Evolutionary conservation across 371 early-diverging fungal species (phyloP).

Genomic region (Rhizopus microsporus): DNA sequence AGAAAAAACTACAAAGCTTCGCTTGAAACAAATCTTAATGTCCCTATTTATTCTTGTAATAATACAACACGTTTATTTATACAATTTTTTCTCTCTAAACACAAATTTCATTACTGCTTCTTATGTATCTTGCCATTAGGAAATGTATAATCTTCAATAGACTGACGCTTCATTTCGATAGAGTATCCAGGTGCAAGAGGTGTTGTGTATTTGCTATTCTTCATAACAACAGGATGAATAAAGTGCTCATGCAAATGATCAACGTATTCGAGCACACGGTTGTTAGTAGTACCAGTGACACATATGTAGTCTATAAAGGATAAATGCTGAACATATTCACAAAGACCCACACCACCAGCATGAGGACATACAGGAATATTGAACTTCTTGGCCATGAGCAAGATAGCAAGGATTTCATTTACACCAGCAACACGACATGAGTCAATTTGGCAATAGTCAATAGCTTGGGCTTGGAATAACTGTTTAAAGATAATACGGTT

Average conservation of each 20-base stretch:
- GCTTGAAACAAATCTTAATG: no score
- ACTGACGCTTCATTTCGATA: slow-evolving; percentile 51
- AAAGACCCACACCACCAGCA: slow-evolving; percentile 53
- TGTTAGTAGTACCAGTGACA: slow-evolving; percentile 45
- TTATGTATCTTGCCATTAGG: slow-evolving; percentile 44
- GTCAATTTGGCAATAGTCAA: slow-evolving; percentile 55
- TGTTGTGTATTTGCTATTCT: slow-evolving; percentile 39
- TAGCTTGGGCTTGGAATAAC: slow-evolving; percentile 53
- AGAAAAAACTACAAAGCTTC: no score
- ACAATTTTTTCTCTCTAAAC: background rate
- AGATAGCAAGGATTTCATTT: slow-evolving; percentile 51
- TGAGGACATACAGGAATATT: slow-evolving; percentile 55
- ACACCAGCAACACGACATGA: slow-evolving; percentile 55
- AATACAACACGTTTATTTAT: background rate
- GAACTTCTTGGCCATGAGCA: slow-evolving; percentile 55
- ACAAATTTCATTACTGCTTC: background rate
- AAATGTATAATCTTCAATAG: slow-evolving; percentile 52
- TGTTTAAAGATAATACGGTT: slow-evolving; percentile 57
- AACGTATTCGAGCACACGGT: slow-evolving; percentile 51
- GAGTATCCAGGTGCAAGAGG: slow-evolving; percentile 50
- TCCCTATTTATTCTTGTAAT: no score
- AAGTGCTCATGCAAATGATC: slow-evolving; percentile 57
- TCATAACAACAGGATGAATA: slow-evolving; percentile 47
- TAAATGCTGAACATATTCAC: slow-evolving; percentile 55
- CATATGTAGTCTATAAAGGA: slow-evolving; percentile 54